Conservation (phyloP, 1,284 basidiomycete species). For the Fomitopsis palustris region DNA sequence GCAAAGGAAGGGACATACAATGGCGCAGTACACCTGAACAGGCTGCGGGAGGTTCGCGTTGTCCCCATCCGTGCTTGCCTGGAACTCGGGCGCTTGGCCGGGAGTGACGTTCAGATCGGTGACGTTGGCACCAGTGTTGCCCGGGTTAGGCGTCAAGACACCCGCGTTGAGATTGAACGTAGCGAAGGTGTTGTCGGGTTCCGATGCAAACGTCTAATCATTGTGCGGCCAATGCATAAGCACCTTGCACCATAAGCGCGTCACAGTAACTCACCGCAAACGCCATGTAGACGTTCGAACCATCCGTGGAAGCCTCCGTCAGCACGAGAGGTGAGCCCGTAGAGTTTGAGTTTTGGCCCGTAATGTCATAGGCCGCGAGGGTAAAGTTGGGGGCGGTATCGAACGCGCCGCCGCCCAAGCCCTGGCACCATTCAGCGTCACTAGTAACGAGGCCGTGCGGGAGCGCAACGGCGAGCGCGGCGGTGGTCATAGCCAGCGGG, state of each 20-base stretch:
- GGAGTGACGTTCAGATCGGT: conserved; percentile 1
- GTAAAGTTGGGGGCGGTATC: conserved; percentile 13
- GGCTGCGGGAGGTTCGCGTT: neutral
- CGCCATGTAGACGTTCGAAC: neutral
- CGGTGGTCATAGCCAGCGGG: neutral
- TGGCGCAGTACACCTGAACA: conserved; percentile 14
- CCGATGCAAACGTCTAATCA: conserved; percentile 12
- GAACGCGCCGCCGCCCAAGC: conserved; percentile 12
- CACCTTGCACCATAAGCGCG: neutral
- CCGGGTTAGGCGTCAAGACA: conserved; percentile 1
- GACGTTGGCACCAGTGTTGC: neutral
- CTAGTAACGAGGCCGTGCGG: neutral
- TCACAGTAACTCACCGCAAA: conserved; percentile 4
- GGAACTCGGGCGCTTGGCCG: conserved; percentile 5
- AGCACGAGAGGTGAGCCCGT: conserved; percentile 13
- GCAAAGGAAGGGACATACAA: conserved; percentile 4
- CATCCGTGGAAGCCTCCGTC: neutral
- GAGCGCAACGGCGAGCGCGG: neutral
- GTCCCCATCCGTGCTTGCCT: neutral
- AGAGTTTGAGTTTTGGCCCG: conserved; percentile 6
- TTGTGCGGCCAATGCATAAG: neutral
- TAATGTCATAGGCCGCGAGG: conserved; percentile 12
- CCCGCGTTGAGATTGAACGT: conserved; percentile 7
- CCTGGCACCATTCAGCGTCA: conserved; percentile 8
- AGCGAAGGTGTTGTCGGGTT: conserved; percentile 9